A percentile compares a stretch with the other conserved stretches of the same genome.
These are phyloP conservation scores for Talaromyces sp. DNA, from an alignment of 2,329 filamentous ascomycete species.

Conservation along the genomic window DNA sequence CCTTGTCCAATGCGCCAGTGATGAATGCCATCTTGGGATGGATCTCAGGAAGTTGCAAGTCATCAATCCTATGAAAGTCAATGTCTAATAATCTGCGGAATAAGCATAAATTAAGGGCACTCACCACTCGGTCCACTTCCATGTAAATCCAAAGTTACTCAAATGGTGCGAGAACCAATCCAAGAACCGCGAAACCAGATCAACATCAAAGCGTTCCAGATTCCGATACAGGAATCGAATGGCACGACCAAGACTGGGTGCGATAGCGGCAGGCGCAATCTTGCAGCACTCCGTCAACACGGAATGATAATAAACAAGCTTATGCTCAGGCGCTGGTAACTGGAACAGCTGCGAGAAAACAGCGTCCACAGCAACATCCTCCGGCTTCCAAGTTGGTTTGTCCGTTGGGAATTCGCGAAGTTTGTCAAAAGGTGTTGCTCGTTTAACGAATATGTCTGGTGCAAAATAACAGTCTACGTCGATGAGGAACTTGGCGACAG, in stretches of 20 bases:
- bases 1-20: slow-evolving; percentile 84
- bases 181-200: slow-evolving; percentile 80
- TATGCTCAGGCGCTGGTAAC: slow-evolving; percentile 82
- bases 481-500: slow-evolving; percentile 82
- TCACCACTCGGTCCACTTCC: slow-evolving; percentile 98
- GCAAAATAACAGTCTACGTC: slow-evolving; percentile 95
- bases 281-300: slow-evolving; percentile 95
- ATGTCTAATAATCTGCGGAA: background rate
- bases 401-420: slow-evolving; percentile 64
- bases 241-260: slow-evolving; percentile 85
- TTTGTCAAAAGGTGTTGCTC: slow-evolving; percentile 87
- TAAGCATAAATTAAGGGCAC: slow-evolving; percentile 23
- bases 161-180: slow-evolving; percentile 98
- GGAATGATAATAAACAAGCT: slow-evolving; percentile 94
- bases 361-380: slow-evolving; percentile 95
- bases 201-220: slow-evolving; percentile 77
- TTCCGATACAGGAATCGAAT: slow-evolving; percentile 89
- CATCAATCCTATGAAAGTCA: slow-evolving; percentile 59
- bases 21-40: slow-evolving; percentile 94
- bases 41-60: slow-evolving; percentile 70
- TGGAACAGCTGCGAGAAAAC: slow-evolving; percentile 94
- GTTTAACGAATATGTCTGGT: slow-evolving; percentile 84
- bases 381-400: slow-evolving; percentile 87
- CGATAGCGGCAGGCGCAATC: slow-evolving; percentile 91
- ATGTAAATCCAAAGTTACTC: slow-evolving; percentile 98